phyloP scores from a whole-genome alignment of 495 filamentous ascomycete species.

The Barbatosphaeria neglecta region DNA sequence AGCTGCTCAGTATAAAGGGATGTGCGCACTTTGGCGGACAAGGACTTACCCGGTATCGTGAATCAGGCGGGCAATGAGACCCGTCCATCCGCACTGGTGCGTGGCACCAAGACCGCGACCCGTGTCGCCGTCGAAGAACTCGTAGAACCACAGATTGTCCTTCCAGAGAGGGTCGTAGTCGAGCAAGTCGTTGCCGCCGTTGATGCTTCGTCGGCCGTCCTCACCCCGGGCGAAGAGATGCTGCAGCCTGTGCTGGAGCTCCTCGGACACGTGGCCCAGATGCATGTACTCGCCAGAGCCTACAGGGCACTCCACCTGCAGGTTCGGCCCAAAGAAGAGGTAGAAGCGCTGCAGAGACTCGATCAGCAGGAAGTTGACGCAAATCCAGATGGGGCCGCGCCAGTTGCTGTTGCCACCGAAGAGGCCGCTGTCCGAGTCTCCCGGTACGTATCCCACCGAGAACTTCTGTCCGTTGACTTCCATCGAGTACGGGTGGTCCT shows the following conservation, averaged over 20 bases:
- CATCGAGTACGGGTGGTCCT: slow-evolving; percentile 86
- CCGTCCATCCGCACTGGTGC: slow-evolving; percentile 98
- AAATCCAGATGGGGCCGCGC: slow-evolving; percentile 88
- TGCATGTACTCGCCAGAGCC: slow-evolving; percentile 95
- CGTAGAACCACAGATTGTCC: slow-evolving; percentile 89
- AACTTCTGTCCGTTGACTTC: slow-evolving; percentile 88
- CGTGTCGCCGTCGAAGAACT: slow-evolving; percentile 91
- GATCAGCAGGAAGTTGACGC: slow-evolving; percentile 89
- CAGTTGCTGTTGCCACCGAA: slow-evolving; percentile 98
- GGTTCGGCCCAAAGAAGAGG: slow-evolving; percentile 82
- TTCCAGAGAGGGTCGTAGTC: slow-evolving; percentile 89
- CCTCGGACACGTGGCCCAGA: slow-evolving; percentile 88
- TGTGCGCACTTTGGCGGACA: neutral
- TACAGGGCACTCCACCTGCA: slow-evolving; percentile 87
- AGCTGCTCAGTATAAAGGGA: neutral
- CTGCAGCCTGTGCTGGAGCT: slow-evolving; percentile 88
- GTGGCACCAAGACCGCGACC: slow-evolving; percentile 84
- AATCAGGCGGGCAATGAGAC: slow-evolving; percentile 88
- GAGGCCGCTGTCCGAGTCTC: slow-evolving; percentile 84
- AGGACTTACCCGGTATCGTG: slow-evolving; percentile 85
- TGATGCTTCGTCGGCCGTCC: slow-evolving; percentile 76
- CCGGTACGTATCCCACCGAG: slow-evolving; percentile 79
- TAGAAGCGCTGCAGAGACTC: slow-evolving; percentile 87
- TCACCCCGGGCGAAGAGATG: slow-evolving; percentile 78
- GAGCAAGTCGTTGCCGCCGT: slow-evolving; percentile 66